Evolutionary conservation across 331 rosid genomes (phyloP).

Genomic region (Telfairia occidentalis): DNA sequence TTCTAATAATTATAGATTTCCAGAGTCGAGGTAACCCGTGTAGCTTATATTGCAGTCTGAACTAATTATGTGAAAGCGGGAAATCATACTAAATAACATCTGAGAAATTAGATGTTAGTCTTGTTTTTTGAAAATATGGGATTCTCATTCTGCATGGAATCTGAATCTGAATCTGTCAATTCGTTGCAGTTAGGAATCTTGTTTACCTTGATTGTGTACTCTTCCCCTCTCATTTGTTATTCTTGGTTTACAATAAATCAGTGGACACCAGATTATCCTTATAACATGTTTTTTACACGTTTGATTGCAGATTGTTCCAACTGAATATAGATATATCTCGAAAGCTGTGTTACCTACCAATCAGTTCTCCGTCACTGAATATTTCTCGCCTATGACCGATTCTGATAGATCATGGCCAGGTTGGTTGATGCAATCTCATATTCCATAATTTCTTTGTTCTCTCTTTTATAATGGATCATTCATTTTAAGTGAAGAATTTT

Average conservation of each 20-base stretch:
- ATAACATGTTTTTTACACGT: background rate
- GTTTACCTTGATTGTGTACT: background rate
- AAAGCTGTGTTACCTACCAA: conserved; percentile 86
- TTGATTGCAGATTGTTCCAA: conserved; percentile 80
- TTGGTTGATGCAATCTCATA: conserved; percentile 23
- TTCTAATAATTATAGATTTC: background rate
- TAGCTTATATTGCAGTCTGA: background rate
- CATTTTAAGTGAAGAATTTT: background rate
- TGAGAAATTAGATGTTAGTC: background rate
- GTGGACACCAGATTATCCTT: background rate
- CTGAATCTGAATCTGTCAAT: background rate
- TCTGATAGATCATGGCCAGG: conserved; percentile 93
- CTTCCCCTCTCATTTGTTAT: background rate
- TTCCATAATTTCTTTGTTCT: conserved; percentile 4
- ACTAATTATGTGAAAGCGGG: conserved; percentile 5
- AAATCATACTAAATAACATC: background rate
- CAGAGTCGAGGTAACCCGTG: background rate
- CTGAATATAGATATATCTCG: conserved; percentile 74
- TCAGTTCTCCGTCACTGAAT: conserved; percentile 95
- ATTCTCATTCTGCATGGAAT: background rate
- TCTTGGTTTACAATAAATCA: background rate
- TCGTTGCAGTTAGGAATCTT: background rate
- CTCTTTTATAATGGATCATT: background rate
- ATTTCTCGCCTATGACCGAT: conserved; percentile 65
- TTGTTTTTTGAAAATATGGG: background rate